Conservation (phyloP, 306 rosid genomes). For the Arachis stenosperma region DNA sequence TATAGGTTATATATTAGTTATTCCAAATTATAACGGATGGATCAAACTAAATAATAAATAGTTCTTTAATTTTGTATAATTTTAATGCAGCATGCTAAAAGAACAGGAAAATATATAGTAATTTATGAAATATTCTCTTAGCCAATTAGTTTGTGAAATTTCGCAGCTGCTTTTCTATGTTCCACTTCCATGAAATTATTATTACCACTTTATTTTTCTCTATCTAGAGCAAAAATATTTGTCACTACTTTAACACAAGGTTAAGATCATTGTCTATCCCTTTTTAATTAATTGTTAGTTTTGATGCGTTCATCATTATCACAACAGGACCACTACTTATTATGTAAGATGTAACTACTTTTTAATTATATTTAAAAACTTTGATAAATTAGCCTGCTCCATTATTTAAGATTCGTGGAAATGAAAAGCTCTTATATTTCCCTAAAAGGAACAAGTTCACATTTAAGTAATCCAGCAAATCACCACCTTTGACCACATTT, state of each 20-base stretch:
- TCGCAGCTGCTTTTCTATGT: conserved; percentile 13
- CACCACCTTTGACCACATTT: conserved; percentile 43
- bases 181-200: neutral
- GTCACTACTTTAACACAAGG: neutral
- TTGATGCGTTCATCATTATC: conserved; percentile 30
- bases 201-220: neutral
- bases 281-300: neutral
- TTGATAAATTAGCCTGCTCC: neutral
- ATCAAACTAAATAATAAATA: too few relatives aligned
- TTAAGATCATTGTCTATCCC: conserved; percentile 15
- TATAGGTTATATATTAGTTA: too few relatives aligned
- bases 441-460: conserved; percentile 36
- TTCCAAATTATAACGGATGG: too few relatives aligned
- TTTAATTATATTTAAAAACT: neutral
- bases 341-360: neutral
- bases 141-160: neutral
- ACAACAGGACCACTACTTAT: conserved; percentile 14
- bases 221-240: neutral
- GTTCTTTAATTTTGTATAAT: too few relatives aligned
- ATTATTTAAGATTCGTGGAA: conserved; percentile 22
- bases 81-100: neutral
- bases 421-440: neutral
- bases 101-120: neutral
- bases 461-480: conserved; percentile 41
- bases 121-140: neutral